Evolutionary conservation across 2,329 filamentous ascomycete genomes (phyloP), one percentile per base, ranked within the genome.

Genomic region (Aureobasidium sp.): DNA sequence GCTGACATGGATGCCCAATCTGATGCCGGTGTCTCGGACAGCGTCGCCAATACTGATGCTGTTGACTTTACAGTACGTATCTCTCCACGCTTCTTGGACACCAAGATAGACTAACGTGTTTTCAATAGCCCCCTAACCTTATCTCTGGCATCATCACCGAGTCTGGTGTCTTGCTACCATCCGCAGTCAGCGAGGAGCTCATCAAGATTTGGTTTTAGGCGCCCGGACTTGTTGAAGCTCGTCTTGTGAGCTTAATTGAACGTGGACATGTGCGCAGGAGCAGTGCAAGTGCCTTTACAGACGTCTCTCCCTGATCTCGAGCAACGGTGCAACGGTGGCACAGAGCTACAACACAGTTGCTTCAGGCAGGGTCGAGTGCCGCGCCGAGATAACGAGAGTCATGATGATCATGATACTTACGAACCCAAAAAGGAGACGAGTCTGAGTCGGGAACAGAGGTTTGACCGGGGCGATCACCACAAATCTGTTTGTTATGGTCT

Each of bases 91-190:
- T 67, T 55, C 3, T 27, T 23, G 6, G 2, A 9, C 35, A 25
- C 9, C 1, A 29, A 35, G 3, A 6, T 13, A 15, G 31, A 29
- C 69, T 74, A 65, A 75, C 68, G 13, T 29, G 8, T 49, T 21
- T 47, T 13, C 42, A 69, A 70, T 60, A 88, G 78, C 85, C 87
- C 7, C 86, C 86, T 2, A 79, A 84, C 50, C 73, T 88, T 35
- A 86, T 91, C 63, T 84, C 84, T 10, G 86, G 85, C 31, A 83
- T 91, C 66, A 87, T 91, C 66, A 91, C 88, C 0, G 88, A 92
- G 71, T 84, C 84, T 54, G 88, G 88, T 47, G 83, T 89, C 51
- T 80, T 89, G 65, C 82, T 86, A 45, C 85, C 87, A 0, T 84
- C 81, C 61, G 86, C 86, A 27, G 86, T 89, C 35, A 85, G 84